Percentiles rank a stretch among this genome's conserved stretches.
These are phyloP conservation scores for Pharus latifolius DNA, from an alignment of 176 grass and related monocot genomes.

Conservation along the genomic window DNA sequence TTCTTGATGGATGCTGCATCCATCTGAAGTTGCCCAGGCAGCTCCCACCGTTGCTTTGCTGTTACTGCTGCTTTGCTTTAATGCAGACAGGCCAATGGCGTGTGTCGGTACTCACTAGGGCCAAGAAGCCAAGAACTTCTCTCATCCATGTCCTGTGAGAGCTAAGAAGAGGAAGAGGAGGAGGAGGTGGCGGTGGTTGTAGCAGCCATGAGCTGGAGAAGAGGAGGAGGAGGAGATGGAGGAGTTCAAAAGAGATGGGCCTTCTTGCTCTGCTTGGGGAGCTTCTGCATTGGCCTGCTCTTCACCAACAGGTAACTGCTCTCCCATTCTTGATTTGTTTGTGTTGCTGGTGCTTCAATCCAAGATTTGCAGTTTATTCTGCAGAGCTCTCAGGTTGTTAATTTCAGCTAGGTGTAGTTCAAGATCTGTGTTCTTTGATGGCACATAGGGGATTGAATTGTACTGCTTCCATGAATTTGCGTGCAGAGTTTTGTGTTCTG, in stretches of 20 bases:
- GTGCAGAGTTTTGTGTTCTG: too few species aligned
- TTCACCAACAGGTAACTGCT: slow-evolving; percentile 44
- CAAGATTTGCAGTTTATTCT: background rate
- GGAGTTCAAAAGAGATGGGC: slow-evolving; percentile 25
- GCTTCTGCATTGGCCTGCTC: slow-evolving; percentile 49
- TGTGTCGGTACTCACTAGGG: background rate
- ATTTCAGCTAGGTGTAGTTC: background rate
- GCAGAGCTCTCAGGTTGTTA: background rate
- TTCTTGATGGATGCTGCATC: too few species aligned
- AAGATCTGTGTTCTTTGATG: background rate
- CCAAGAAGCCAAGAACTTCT: background rate
- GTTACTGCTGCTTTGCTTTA: background rate
- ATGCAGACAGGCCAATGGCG: background rate
- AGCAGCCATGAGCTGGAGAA: background rate
- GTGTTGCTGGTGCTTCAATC: background rate
- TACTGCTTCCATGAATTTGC: background rate
- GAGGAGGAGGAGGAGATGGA: background rate
- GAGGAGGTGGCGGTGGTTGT: background rate
- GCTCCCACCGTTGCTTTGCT: background rate
- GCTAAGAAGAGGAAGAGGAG: background rate
- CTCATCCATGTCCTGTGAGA: background rate
- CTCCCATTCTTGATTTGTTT: too few species aligned
- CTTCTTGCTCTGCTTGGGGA: slow-evolving; percentile 44
- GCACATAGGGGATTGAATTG: background rate
- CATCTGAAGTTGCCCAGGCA: too few species aligned